Conservation (phyloP, 805 yeast species). For the Candida xyloterini region DNA sequence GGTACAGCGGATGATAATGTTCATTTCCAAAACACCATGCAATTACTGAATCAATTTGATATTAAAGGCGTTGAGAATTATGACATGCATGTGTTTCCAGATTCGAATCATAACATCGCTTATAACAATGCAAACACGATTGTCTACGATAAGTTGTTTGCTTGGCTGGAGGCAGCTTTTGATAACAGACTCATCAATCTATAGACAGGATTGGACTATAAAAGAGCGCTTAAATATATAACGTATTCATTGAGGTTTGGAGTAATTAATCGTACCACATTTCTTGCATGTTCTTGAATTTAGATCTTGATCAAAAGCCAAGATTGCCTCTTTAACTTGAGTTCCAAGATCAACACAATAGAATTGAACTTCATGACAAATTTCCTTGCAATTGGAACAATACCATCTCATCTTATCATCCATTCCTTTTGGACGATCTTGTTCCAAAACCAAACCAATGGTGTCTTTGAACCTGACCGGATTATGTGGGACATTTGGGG, state of each 20-base stretch:
- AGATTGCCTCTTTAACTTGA: conserved; percentile 81
- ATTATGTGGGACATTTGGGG: conserved; percentile 82
- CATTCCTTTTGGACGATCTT: conserved; percentile 73
- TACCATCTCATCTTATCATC: conserved; percentile 86
- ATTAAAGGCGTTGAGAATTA: conserved; percentile 56
- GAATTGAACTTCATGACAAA: conserved; percentile 68
- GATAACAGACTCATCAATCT: conserved; percentile 12
- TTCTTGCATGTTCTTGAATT: conserved; percentile 66
- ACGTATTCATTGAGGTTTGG: conserved; percentile 47
- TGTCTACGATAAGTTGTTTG: conserved; percentile 65
- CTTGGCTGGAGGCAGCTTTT: conserved; percentile 68
- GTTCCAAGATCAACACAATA: conserved; percentile 82
- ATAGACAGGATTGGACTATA: background rate
- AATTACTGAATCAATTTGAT: conserved; percentile 59
- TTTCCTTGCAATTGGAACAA: conserved; percentile 63
- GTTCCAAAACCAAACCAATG: conserved; percentile 88
- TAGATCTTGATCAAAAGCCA: conserved; percentile 60
- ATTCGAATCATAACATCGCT: conserved; percentile 80
- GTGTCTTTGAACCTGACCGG: conserved; percentile 86
- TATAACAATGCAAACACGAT: conserved; percentile 77
- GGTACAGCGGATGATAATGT: conserved; percentile 87
- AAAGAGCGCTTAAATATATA: background rate
- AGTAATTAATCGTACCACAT: conserved; percentile 72
- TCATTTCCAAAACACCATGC: conserved; percentile 67
- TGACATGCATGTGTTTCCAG: conserved; percentile 89